Conservation (phyloP, 2,329 filamentous ascomycete genomes). For the Xylaria polymorpha region DNA sequence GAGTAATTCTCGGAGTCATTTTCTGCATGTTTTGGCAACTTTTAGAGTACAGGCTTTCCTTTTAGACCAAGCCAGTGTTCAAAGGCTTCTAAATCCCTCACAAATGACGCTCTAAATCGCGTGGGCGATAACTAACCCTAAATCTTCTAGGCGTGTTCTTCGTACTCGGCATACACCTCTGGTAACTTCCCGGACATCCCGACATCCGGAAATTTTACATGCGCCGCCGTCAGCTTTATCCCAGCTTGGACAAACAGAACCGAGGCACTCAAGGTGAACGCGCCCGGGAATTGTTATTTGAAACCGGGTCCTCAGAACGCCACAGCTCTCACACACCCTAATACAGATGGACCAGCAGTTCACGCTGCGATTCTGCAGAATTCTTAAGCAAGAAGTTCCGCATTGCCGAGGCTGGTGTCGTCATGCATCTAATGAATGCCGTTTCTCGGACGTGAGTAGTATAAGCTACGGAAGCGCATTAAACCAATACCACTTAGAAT, state of each 20-base stretch:
- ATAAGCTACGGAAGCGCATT: not conserved
- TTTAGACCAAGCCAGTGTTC: not conserved
- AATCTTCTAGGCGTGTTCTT: constrained; percentile 54
- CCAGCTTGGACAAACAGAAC: constrained; percentile 57
- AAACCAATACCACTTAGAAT: constrained; percentile 12
- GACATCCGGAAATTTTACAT: constrained; percentile 51
- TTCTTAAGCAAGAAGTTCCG: constrained; percentile 1
- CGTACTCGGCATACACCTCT: constrained; percentile 52
- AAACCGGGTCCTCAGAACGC: constrained; percentile 54
- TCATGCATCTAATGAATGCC: not conserved
- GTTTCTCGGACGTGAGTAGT: constrained; percentile 1
- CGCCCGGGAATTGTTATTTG: constrained; percentile 60
- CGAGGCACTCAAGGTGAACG: constrained; percentile 48
- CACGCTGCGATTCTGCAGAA: constrained; percentile 28
- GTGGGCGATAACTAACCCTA: not conserved
- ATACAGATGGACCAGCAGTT: constrained; percentile 41
- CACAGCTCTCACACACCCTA: constrained; percentile 45
- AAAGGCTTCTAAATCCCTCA: not conserved
- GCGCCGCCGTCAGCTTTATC: constrained; percentile 56
- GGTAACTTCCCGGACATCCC: constrained; percentile 44
- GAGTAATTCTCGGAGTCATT: not conserved
- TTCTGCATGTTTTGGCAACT: not conserved
- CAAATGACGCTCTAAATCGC: not conserved
- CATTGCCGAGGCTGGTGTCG: not conserved
- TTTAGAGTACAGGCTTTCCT: not conserved